Percentiles rank a stretch among this genome's conserved stretches.
These are phyloP conservation scores for Helotiales sp. DNA, from an alignment of 2,329 filamentous ascomycete species.

Conservation along the genomic window DNA sequence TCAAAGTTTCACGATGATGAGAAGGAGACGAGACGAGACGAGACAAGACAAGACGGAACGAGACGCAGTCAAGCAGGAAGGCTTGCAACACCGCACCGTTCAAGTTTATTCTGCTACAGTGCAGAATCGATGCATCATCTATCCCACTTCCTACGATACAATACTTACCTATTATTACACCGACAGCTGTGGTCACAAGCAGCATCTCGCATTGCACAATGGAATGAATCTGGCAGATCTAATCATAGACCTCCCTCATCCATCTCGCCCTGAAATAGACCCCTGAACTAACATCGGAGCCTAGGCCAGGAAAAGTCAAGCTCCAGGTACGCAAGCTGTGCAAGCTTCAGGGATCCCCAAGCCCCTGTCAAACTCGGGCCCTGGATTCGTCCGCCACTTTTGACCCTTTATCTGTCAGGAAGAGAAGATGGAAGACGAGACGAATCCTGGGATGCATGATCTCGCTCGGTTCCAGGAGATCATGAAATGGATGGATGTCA, in stretches of 20 bases:
- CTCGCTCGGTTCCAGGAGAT: constrained; percentile 7
- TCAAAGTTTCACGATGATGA: constrained; percentile 3
- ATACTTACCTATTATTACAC: neutral
- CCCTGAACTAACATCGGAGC: constrained; percentile 5
- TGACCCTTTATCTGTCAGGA: constrained; percentile 4
- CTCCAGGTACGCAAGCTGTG: constrained; percentile 2
- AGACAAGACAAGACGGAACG: no score
- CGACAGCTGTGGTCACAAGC: constrained; percentile 2
- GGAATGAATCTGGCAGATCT: neutral
- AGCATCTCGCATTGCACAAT: neutral
- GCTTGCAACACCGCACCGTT: no score
- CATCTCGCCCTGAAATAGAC: neutral
- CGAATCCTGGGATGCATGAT: constrained; percentile 6
- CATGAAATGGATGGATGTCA: constrained; percentile 4
- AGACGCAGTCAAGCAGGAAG: no score
- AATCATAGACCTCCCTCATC: neutral
- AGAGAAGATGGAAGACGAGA: no score
- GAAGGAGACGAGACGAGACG: neutral
- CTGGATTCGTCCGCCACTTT: constrained; percentile 1
- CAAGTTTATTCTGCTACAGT: no score
- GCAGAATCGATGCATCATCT: no score
- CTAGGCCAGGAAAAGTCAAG: constrained; percentile 3
- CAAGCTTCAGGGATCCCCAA: neutral
- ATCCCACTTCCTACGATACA: neutral
- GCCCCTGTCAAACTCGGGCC: neutral